A percentile compares a stretch with the other conserved stretches of the same genome.
phyloP scores from a whole-genome alignment of 352 stramenopile species.

The Globisporangium paddicum region DNA sequence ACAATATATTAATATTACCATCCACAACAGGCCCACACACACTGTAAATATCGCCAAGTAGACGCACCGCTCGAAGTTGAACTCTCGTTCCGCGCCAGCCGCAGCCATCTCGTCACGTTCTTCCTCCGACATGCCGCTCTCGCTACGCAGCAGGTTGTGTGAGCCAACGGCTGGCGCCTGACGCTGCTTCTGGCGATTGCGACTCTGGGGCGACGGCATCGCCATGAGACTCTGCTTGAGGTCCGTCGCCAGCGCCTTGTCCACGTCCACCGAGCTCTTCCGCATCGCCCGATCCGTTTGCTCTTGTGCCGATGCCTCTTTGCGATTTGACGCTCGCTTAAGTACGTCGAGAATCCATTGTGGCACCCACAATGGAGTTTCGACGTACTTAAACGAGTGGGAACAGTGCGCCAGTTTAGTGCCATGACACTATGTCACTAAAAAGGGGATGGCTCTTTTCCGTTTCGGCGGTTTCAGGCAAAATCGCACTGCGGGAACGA shows the following conservation, averaged over 20 bases:
- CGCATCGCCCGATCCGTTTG: background rate
- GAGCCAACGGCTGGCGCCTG: too few relatives aligned
- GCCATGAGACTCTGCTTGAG: conserved; percentile 17
- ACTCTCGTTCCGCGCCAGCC: background rate
- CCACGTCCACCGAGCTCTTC: conserved; percentile 5
- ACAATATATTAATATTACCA: background rate
- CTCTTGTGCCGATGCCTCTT: background rate
- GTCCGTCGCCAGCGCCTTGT: conserved; percentile 1
- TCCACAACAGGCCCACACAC: background rate
- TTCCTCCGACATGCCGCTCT: background rate
- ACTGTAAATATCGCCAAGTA: background rate
- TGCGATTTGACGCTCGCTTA: too few relatives aligned
- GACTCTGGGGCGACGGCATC: background rate
- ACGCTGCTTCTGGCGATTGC: background rate
- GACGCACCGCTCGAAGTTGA: conserved; percentile 10
- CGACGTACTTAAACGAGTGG: background rate
- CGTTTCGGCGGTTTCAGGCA: background rate
- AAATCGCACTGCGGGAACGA: too few relatives aligned
- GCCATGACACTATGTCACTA: background rate
- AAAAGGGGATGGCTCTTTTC: background rate
- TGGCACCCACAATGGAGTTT: background rate
- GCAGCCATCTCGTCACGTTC: background rate
- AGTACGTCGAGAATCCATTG: too few relatives aligned
- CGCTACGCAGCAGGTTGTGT: background rate
- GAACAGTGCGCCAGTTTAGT: background rate